Base-by-base conservation (phyloP, 768 basidiomycete species). In the Dendrothele bispora region DNA sequence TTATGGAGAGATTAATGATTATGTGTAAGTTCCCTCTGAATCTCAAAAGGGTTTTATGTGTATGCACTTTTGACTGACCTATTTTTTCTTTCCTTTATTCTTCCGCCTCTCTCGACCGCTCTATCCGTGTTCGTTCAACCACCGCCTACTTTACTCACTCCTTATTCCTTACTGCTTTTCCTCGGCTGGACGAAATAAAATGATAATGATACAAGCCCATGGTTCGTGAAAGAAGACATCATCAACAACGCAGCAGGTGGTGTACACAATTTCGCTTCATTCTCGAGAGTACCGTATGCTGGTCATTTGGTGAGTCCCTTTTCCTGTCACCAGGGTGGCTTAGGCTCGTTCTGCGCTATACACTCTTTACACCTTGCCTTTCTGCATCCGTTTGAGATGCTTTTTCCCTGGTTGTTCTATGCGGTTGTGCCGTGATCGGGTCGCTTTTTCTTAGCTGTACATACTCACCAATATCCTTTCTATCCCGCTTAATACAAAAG, bases 1-100 rank as follows among this genome's bases (percentile, higher is more conserved):
- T 28, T 78, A 73, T 49, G 78, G 77, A 17, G 69, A 60, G 1
- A 65, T 70, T 6, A 64, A 75, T 46, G 77, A 79, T 49, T 69
- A 70, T 50, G 36, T 74, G 73, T 75, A 52, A 32, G 69, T 56
- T 28, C 8, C 10, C 30, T 10, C 30, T 32, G 30, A n/a, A n/a
- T n/a, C n/a, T n/a, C n/a, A n/a, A n/a, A n/a, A n/a, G n/a, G n/a
- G n/a, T n/a, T n/a, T n/a, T n/a, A n/a, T n/a, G n/a, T n/a, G n/a
- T n/a, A n/a, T n/a, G n/a, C n/a, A n/a, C n/a, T n/a, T n/a, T n/a
- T n/a, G n/a, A n/a, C n/a, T n/a, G n/a, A n/a, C n/a, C n/a, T n/a
- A n/a, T n/a, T n/a, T n/a, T n/a, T n/a, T n/a, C n/a, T n/a, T n/a
- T n/a, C n/a, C n/a, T n/a, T n/a, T n/a, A n/a, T n/a, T n/a, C n/a